These are phyloP conservation scores for Gracilaria caudata DNA, from an alignment of 23 red algal species.

Conservation along the genomic window DNA sequence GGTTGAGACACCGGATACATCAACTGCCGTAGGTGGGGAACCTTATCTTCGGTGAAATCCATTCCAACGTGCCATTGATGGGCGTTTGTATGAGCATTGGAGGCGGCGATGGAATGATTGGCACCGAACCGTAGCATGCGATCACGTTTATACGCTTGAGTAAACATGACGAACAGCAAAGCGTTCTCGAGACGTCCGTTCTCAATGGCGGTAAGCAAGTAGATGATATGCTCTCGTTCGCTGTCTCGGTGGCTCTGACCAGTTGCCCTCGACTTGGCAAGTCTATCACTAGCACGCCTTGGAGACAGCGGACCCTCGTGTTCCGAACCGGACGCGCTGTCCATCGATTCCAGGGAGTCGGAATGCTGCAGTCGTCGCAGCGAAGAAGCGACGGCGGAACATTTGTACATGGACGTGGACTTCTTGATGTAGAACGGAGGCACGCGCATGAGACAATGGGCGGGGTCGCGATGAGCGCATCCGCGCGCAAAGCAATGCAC, in stretches of 20 bases:
- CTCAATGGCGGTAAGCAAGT: constrained; percentile 20
- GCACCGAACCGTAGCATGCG: not conserved
- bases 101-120: not conserved
- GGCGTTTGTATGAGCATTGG: too few species aligned
- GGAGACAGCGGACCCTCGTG: not conserved
- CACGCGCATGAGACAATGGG: constrained; percentile 13
- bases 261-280: constrained; percentile 62
- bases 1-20: constrained; percentile 16
- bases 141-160: constrained; percentile 3
- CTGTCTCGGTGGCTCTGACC: constrained; percentile 64
- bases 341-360: not conserved
- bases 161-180: constrained; percentile 29
- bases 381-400: not conserved
- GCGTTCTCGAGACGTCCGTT: constrained; percentile 39
- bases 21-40: too few species aligned
- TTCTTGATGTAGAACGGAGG: constrained; percentile 30
- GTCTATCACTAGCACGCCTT: not conserved
- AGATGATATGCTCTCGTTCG: constrained; percentile 47
- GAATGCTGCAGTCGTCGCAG: not conserved
- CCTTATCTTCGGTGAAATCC: constrained; percentile 10
- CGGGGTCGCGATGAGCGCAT: constrained; percentile 5
- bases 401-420: not conserved
- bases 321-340: not conserved
- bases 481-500: not conserved
- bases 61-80: not conserved